These are phyloP conservation scores for Neckera pumila DNA, from an alignment of 225 moss, liverwort and hornwort genomes.

Conservation along the genomic window DNA sequence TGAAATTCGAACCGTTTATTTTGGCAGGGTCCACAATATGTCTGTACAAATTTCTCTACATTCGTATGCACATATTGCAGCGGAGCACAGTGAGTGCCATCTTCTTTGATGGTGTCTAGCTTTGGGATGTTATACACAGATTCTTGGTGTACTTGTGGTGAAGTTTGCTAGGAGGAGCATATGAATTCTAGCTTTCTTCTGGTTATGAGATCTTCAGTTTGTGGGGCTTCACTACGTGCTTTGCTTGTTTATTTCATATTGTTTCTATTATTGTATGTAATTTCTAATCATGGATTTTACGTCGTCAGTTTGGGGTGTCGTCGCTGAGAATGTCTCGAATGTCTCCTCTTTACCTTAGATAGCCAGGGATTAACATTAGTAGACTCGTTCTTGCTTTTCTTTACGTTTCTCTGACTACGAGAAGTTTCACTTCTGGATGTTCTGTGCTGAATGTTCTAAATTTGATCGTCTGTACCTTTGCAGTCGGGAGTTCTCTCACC, in stretches of 20 bases:
- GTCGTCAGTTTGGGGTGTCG: background rate
- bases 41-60: conserved; percentile 51
- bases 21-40: conserved; percentile 59
- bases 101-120: background rate
- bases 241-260: background rate
- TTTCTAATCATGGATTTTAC: background rate
- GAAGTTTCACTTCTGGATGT: background rate
- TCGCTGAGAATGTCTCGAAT: background rate
- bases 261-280: background rate
- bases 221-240: background rate
- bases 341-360: background rate
- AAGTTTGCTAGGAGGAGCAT: background rate
- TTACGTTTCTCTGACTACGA: background rate
- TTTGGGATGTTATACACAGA: background rate
- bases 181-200: background rate
- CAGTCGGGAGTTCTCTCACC: conserved; percentile 88
- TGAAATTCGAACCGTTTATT: background rate
- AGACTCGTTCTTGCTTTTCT: background rate
- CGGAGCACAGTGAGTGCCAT: conserved; percentile 48
- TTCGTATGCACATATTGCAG: conserved; percentile 64
- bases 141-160: background rate
- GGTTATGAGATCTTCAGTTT: background rate
- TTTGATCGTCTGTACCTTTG: background rate
- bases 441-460: background rate
- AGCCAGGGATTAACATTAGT: background rate